Percentiles rank a stretch among this genome's conserved stretches.
Conservation (phyloP, 805 yeast species). For the Ogataea philodendri region DNA sequence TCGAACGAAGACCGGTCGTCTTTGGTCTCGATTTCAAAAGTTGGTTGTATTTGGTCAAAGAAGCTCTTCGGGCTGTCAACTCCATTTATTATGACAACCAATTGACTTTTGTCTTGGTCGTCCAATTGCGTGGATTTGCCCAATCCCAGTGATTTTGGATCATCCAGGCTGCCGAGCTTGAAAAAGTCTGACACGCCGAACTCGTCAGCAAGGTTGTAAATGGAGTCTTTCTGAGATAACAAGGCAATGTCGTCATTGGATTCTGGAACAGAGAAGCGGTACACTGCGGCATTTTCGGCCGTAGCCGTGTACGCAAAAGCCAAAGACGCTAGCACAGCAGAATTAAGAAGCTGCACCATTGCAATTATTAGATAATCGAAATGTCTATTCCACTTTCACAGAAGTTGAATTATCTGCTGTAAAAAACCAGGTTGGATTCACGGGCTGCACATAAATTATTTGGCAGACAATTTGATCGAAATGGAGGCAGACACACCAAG, state of each 20-base stretch:
- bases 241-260: conserved; percentile 8
- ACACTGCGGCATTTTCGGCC: conserved; percentile 29
- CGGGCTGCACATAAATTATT: too few relatives aligned
- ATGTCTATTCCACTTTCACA: conserved; percentile 5
- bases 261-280: conserved; percentile 16
- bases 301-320: conserved; percentile 15
- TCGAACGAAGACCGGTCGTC: conserved; percentile 21
- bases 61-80: conserved; percentile 37
- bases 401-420: conserved; percentile 12
- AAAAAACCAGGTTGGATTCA: too few relatives aligned
- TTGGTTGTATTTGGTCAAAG: conserved; percentile 24
- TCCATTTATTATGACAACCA: conserved; percentile 43
- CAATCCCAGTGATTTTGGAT: conserved; percentile 19
- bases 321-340: conserved; percentile 1
- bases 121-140: conserved; percentile 18
- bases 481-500: too few relatives aligned
- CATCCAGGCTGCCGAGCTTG: conserved; percentile 33
- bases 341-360: conserved; percentile 4
- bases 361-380: conserved; percentile 1
- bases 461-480: too few relatives aligned
- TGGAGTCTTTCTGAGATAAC: conserved; percentile 34
- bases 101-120: conserved; percentile 26
- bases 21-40: conserved; percentile 21
- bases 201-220: conserved; percentile 45
- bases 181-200: conserved; percentile 41